These are phyloP conservation scores for Phoma sp. DNA, from an alignment of 2,329 filamentous ascomycete species.

Conservation along the genomic window DNA sequence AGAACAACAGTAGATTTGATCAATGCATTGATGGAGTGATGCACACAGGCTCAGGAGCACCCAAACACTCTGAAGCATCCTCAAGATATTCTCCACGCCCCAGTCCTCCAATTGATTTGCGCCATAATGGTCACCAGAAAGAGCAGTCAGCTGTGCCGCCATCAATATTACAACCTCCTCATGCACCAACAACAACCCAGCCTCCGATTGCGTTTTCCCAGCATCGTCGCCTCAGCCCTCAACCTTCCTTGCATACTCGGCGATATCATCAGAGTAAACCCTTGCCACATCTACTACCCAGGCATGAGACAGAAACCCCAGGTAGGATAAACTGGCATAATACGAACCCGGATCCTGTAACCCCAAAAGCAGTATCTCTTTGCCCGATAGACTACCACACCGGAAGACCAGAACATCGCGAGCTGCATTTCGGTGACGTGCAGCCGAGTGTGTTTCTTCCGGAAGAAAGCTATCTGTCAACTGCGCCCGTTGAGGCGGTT, in stretches of 20 bases:
- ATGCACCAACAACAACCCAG: background rate
- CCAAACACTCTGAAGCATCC: background rate
- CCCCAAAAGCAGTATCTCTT: background rate
- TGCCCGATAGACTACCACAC: background rate
- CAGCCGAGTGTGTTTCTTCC: background rate
- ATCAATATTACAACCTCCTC: background rate
- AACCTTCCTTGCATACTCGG: background rate
- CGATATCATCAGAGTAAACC: background rate
- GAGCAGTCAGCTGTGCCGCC: background rate
- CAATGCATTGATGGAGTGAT: background rate
- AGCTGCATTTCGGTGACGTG: background rate
- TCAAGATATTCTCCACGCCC: background rate
- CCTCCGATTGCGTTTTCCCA: background rate
- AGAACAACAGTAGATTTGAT: background rate
- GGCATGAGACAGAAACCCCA: background rate
- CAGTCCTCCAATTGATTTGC: background rate
- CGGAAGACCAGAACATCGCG: background rate
- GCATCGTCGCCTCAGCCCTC: background rate
- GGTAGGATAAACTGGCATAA: background rate
- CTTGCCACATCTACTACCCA: background rate
- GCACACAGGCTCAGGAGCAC: background rate
- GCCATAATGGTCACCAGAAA: background rate
- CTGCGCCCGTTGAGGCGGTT: background rate
- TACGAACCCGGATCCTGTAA: background rate
- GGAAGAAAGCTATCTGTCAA: background rate